phyloP scores from a whole-genome alignment of 208 protist species.

The Leishmania gerbilli region DNA sequence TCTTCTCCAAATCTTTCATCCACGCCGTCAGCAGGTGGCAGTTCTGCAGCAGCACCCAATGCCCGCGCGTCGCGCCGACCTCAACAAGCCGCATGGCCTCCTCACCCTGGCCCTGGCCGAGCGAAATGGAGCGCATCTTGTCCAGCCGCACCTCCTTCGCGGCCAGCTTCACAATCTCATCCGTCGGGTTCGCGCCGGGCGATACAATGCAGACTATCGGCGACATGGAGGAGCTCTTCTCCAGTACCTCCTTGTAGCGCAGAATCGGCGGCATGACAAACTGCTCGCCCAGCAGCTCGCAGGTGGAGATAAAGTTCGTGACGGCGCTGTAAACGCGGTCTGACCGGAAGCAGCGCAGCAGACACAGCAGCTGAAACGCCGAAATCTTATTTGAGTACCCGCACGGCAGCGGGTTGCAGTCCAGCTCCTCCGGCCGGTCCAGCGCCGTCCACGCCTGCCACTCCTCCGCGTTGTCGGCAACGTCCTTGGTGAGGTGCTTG shows the following conservation, averaged over 20 bases:
- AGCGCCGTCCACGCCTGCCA: slow-evolving; percentile 94
- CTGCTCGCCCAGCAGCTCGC: slow-evolving; percentile 91
- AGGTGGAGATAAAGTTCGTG: slow-evolving; percentile 93
- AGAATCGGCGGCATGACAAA: slow-evolving; percentile 97
- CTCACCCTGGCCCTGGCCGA: slow-evolving; percentile 98
- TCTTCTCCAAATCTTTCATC: slow-evolving; percentile 98
- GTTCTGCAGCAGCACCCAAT: slow-evolving; percentile 99
- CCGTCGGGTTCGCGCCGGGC: slow-evolving; percentile 98
- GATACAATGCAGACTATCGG: slow-evolving; percentile 99
- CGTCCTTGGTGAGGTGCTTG: slow-evolving; percentile 62
- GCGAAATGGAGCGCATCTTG: slow-evolving; percentile 95
- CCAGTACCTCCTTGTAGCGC: slow-evolving; percentile 95
- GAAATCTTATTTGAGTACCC: slow-evolving; percentile 76
- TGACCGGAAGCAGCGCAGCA: slow-evolving; percentile 97
- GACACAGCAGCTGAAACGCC: slow-evolving; percentile 93
- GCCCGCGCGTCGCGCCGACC: slow-evolving; percentile 93
- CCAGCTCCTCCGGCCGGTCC: slow-evolving; percentile 92
- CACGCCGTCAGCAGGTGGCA: slow-evolving; percentile 98
- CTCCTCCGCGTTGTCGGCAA: slow-evolving; percentile 74
- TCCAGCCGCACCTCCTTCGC: slow-evolving; percentile 93
- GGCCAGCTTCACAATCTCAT: slow-evolving; percentile 98
- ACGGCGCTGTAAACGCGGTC: slow-evolving; percentile 97
- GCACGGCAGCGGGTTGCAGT: slow-evolving; percentile 65
- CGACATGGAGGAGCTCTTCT: slow-evolving; percentile 90
- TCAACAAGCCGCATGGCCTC: slow-evolving; percentile 97